Evolutionary conservation across 1,284 basidiomycete species (phyloP), one percentile per base, ranked within the genome.

Genomic region (Rugosomyces carneus): DNA sequence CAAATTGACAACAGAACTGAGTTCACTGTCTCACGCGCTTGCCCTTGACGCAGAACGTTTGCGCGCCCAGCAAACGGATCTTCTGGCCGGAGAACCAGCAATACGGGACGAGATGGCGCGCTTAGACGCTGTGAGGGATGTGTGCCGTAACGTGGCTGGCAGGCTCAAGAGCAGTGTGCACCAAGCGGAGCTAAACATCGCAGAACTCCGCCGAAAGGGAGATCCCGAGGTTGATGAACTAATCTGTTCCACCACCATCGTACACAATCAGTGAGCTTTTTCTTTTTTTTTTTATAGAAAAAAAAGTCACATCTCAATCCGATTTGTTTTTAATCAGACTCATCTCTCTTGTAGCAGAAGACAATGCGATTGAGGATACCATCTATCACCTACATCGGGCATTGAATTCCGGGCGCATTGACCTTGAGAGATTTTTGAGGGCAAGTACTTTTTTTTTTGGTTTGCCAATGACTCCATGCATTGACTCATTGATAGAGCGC

Each of bases 351-450:
- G 85, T 97, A 5, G 93, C 96, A n/a, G 96, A 99, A 64, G 96
- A 99, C 65, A 93, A 94, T 57, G 93, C 95, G 0, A 92, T 99
- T 57, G 93, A 97, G 65, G 96, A 99, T 66, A 95, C 95, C 20
- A 87, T 98, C 50, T 99, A 98, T 68, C 94, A 99, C 63, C 78
- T 99, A 42, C 92, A 94, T 47, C 80, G 94, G 47, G 95, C 93
- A 2, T 72, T 99, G 53, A 95, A 95, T 60, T 76, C 88, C 37
- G 94, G 95, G 7, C 79, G 90, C 46, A 85, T 96, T 53, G 93
- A 97, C 70, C 76, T 96, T 49, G 93, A 96, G 61, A 78, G 88
- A 37, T 96, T 94, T 72, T 70, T 95, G 50, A 84, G 92, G 71
- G 91, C 89, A 62, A 57, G 83, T 59, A 48, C 43, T 19, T 37